Evolutionary conservation across 192 early-diverging fungal species (phyloP), one percentile per base, ranked within the genome.

Genomic region (Mortierella antarctica): DNA sequence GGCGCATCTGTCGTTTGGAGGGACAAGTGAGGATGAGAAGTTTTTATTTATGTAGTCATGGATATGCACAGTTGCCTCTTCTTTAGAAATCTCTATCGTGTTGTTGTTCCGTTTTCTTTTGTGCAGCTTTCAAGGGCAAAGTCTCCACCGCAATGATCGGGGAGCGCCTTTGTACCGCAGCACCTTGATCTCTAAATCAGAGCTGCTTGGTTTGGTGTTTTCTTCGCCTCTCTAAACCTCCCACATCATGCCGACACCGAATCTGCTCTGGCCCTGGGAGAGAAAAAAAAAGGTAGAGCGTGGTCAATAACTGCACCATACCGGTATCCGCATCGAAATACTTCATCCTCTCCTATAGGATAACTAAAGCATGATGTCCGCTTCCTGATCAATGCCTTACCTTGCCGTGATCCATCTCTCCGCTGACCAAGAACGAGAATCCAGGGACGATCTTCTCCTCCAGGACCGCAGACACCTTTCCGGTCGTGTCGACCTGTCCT

Each of bases 381-480:
- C 31, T 31, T 31, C 31, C 31, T 2, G 31, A 31, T 3, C 31
- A 50, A n/a, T 53, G 47, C 20, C 70, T 46, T 80, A 84, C 91
- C 90, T 97, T 96, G 60, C 93, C 88, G 80, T 99, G 98, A 82
- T 99, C 98, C 80, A 99, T 89, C 83, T 99, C 98, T 65, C 95
- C 97, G 17, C 92, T 88, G 50, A 97, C 84, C 57, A 94, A 82
- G 90, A 98, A 96, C 48, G 91, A 92, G 69, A 99, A 91, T 31
- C 95, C 96, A 47, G 95, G 96, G 8, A 93, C 94, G 74, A 99
- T 94, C 86, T 94, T 95, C 86, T 99, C 96, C 83, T 99, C 98
- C 40, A 98, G 78, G 14, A 98, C 90, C 59, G 94, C 91, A 60
- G 89, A 89, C 14, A 98, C 91, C 71, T 93, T 89, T 71, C 98